Conservation (phyloP, 108 stramenopile genomes). For the Ochromonas danica region DNA sequence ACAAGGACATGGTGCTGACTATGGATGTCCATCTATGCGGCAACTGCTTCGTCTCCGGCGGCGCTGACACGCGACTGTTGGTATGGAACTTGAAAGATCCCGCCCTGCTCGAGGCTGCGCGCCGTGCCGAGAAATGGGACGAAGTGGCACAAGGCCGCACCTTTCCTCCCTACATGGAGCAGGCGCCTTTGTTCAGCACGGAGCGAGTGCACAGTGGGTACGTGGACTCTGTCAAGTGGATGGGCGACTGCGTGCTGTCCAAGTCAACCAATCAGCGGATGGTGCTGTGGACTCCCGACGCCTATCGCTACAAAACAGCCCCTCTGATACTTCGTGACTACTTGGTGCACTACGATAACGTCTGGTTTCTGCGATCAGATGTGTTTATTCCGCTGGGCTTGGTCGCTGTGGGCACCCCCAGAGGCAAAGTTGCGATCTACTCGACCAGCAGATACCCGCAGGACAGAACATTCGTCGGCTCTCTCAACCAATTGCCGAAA, state of each 20-base stretch:
- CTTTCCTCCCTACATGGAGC: slow-evolving; percentile 2
- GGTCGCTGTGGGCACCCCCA: not conserved
- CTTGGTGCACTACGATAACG: not conserved
- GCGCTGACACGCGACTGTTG: slow-evolving; percentile 72
- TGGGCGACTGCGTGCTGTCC: slow-evolving; percentile 71
- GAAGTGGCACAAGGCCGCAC: not conserved
- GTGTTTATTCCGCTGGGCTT: slow-evolving; percentile 29
- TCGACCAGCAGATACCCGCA: too few relatives aligned
- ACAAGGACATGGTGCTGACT: slow-evolving; percentile 65
- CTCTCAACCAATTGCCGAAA: too few relatives aligned
- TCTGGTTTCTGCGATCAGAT: slow-evolving; percentile 9
- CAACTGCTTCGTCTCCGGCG: slow-evolving; percentile 61
- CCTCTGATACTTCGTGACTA: not conserved
- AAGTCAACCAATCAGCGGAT: slow-evolving; percentile 66
- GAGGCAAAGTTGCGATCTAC: slow-evolving; percentile 31
- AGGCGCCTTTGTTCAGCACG: slow-evolving; percentile 34
- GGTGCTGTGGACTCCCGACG: slow-evolving; percentile 64
- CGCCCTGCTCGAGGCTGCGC: not conserved
- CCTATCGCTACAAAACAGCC: slow-evolving; percentile 3
- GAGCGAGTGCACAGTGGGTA: slow-evolving; percentile 63
- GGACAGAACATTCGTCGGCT: too few relatives aligned
- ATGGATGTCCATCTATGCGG: slow-evolving; percentile 72
- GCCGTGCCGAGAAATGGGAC: not conserved
- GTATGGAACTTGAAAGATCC: slow-evolving; percentile 60
- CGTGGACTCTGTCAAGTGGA: slow-evolving; percentile 73